A percentile compares a stretch with the other conserved stretches of the same genome.
phyloP scores from a whole-genome alignment of 495 filamentous ascomycete species.

The Tuber aestivum region DNA sequence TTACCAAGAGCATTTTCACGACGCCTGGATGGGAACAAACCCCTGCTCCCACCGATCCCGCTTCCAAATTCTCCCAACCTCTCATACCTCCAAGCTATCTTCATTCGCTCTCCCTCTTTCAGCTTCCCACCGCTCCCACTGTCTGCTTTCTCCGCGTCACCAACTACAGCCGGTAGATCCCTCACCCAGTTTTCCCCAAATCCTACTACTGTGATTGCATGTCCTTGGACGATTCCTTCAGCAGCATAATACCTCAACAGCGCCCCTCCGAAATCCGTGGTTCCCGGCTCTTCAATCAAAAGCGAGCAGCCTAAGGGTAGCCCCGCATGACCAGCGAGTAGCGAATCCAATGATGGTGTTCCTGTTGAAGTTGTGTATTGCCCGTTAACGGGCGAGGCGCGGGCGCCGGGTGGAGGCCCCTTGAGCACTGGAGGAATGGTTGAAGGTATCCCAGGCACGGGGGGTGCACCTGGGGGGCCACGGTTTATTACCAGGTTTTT shows the following conservation, averaged over 20 bases:
- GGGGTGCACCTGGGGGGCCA: conserved; percentile 42
- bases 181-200: conserved; percentile 71
- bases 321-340: conserved; percentile 84
- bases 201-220: conserved; percentile 78
- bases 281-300: conserved; percentile 84
- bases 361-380: conserved; percentile 87
- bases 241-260: conserved; percentile 86
- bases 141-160: conserved; percentile 46
- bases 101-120: conserved; percentile 69
- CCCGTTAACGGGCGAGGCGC: conserved; percentile 85
- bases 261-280: conserved; percentile 84
- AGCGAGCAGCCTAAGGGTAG: conserved; percentile 74
- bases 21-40: conserved; percentile 11
- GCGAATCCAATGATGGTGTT: conserved; percentile 70
- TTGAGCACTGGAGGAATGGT: conserved; percentile 32
- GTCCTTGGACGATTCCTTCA: conserved; percentile 87
- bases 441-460: conserved; percentile 12
- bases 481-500: conserved; percentile 65
- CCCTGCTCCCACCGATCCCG: conserved; percentile 51
- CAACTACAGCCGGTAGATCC: conserved; percentile 64
- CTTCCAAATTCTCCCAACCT: conserved; percentile 62
- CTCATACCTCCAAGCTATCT: conserved; percentile 98
- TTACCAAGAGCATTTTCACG: background rate
- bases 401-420: conserved; percentile 57
- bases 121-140: conserved; percentile 45